Evolutionary conservation across 1,284 basidiomycete genomes (phyloP).

Genomic region (Earliella scabrosa): DNA sequence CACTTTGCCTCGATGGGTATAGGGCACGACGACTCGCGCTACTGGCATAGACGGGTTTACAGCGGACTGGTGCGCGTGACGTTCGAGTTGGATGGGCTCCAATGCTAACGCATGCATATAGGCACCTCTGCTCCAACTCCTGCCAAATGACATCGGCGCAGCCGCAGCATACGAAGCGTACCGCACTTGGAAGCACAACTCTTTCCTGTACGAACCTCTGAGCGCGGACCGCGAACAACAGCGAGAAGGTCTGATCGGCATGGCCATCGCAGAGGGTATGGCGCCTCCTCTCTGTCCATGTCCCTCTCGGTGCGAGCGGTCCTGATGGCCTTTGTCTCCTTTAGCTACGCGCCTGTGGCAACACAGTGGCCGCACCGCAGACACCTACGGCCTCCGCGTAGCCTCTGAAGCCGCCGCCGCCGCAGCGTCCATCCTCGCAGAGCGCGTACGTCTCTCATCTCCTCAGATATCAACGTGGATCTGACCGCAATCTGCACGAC

Average conservation of each 20-base stretch:
- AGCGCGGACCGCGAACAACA: slow-evolving; percentile 57
- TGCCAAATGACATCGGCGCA: slow-evolving; percentile 60
- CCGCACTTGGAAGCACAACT: slow-evolving; percentile 59
- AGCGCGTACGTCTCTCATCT: slow-evolving; percentile 9
- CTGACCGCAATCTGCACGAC: not conserved
- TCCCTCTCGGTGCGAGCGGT: not conserved
- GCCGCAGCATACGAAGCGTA: slow-evolving; percentile 75
- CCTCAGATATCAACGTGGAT: not conserved
- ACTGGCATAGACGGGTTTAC: slow-evolving; percentile 64
- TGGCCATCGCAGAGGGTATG: slow-evolving; percentile 67
- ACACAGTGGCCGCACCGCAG: slow-evolving; percentile 14
- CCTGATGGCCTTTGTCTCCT: not conserved
- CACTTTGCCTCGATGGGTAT: slow-evolving; percentile 44
- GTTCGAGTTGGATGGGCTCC: not conserved
- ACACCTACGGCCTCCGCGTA: slow-evolving; percentile 15
- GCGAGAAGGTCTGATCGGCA: slow-evolving; percentile 61
- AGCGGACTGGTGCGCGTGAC: slow-evolving; percentile 50
- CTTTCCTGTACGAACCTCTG: slow-evolving; percentile 56
- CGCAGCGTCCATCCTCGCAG: slow-evolving; percentile 17
- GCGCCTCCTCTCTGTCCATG: not conserved
- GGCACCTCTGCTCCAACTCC: slow-evolving; percentile 41
- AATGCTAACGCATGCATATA: slow-evolving; percentile 30
- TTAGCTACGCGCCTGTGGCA: slow-evolving; percentile 22
- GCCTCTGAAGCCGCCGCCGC: slow-evolving; percentile 21
- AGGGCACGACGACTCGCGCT: slow-evolving; percentile 56